phyloP scores from a whole-genome alignment of 2,329 filamentous ascomycete species.

The Sclerotinia spermophila region DNA sequence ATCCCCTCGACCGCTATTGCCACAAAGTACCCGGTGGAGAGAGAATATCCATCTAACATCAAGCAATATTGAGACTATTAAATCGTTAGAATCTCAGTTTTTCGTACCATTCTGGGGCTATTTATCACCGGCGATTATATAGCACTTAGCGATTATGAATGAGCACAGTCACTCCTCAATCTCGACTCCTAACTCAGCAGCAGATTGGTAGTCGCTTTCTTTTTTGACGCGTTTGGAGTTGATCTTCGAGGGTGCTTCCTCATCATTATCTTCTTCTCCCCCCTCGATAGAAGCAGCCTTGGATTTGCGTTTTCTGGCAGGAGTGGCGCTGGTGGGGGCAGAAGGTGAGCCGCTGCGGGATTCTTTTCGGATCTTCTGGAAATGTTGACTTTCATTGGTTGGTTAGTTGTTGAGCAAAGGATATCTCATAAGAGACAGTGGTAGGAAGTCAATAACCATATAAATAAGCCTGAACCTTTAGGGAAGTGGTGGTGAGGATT shows the following conservation, averaged over 20 bases:
- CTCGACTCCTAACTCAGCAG: neutral
- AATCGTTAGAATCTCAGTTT: neutral
- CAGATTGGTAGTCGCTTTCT: neutral
- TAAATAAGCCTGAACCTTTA: neutral
- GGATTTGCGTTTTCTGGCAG: constrained; percentile 2
- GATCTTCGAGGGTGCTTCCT: constrained; percentile 5
- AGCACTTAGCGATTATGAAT: neutral
- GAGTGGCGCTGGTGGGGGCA: neutral
- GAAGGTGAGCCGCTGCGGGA: neutral
- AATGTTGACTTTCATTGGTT: constrained; percentile 32
- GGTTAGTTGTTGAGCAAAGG: neutral
- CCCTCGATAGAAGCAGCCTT: neutral
- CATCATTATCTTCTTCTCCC: constrained; percentile 16
- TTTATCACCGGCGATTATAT: neutral
- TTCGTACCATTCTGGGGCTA: too few relatives aligned
- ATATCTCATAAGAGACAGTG: neutral
- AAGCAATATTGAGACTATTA: neutral
- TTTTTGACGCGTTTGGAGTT: constrained; percentile 14
- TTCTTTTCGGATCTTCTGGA: constrained; percentile 34
- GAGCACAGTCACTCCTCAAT: neutral
- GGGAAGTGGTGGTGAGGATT: neutral
- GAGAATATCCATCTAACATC: neutral
- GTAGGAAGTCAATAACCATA: neutral
- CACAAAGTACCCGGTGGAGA: neutral
- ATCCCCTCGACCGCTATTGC: neutral